These are phyloP conservation scores for Phytophthora constricta DNA, from an alignment of 352 stramenopile species.

Conservation along the genomic window DNA sequence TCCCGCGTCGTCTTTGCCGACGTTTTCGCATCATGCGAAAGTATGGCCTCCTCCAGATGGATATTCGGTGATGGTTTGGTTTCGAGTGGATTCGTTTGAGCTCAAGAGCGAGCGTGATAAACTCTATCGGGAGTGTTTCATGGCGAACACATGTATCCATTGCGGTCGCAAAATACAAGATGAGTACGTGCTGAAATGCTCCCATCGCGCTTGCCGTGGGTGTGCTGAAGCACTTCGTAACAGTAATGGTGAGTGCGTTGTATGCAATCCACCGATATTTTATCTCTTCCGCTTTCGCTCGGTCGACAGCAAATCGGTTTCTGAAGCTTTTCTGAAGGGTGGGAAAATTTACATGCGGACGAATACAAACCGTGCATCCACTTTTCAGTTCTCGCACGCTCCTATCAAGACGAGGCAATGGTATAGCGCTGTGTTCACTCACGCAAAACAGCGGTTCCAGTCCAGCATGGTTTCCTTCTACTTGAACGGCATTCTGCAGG, in stretches of 20 bases:
- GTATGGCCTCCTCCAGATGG: constrained; percentile 69
- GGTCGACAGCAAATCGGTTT: constrained; percentile 70
- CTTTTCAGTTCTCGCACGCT: constrained; percentile 65
- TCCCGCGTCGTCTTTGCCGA: constrained; percentile 36
- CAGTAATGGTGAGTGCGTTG: constrained; percentile 65
- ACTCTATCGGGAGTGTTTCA: constrained; percentile 63
- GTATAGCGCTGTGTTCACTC: constrained; percentile 65
- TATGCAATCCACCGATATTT: constrained; percentile 79
- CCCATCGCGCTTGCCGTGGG: constrained; percentile 59
- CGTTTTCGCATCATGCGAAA: constrained; percentile 49
- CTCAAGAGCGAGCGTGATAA: constrained; percentile 68
- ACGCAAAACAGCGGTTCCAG: constrained; percentile 75
- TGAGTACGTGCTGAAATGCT: constrained; percentile 72
- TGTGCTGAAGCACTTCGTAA: constrained; percentile 65
- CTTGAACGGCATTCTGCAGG: constrained; percentile 67
- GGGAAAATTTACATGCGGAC: constrained; percentile 74
- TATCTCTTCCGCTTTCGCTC: constrained; percentile 79
- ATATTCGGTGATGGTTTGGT: constrained; percentile 71
- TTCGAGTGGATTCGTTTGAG: constrained; percentile 64
- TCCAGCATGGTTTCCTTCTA: constrained; percentile 68
- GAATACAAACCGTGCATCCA: constrained; percentile 43
- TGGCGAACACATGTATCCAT: constrained; percentile 66
- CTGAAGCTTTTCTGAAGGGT: constrained; percentile 70
- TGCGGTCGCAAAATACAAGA: constrained; percentile 54
- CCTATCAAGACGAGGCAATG: constrained; percentile 47